Percentiles rank a stretch among this genome's conserved stretches.
Conservation (phyloP, 148 eudicot genomes). For the Chenopodium formosanum region DNA sequence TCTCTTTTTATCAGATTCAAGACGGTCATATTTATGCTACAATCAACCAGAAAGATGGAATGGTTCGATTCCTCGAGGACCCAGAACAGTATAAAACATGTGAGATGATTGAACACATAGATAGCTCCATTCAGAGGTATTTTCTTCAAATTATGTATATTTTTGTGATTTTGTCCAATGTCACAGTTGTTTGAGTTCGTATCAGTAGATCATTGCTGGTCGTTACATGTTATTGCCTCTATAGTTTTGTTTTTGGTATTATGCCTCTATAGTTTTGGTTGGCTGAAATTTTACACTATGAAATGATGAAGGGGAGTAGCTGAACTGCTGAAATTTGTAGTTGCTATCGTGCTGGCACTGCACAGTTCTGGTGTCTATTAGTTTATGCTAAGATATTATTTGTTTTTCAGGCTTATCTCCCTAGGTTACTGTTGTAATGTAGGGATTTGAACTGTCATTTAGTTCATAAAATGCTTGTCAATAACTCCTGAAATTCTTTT, state of each 20-base stretch:
- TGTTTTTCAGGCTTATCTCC: not conserved
- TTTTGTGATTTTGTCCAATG: not conserved
- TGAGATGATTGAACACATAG: conserved; percentile 84
- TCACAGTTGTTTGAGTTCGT: not conserved
- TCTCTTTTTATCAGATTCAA: conserved; percentile 51
- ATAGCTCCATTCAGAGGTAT: conserved; percentile 86
- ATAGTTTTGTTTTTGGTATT: not conserved
- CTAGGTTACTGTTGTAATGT: not conserved
- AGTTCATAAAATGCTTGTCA: not conserved
- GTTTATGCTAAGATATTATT: not conserved
- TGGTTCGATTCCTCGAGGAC: conserved; percentile 95
- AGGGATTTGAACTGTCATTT: not conserved
- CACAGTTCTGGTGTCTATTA: not conserved
- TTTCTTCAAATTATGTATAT: not conserved
- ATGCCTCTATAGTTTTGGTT: not conserved
- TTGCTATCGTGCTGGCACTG: too few relatives aligned
- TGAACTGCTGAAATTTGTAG: not conserved
- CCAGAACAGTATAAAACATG: conserved; percentile 94
- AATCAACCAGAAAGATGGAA: conserved; percentile 98
- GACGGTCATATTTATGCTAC: conserved; percentile 85
- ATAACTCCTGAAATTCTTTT: conserved; percentile 6
- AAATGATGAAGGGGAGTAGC: not conserved
- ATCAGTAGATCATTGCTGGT: not conserved
- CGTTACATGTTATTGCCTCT: too few relatives aligned
- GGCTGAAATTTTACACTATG: not conserved